Conservation (phyloP, 768 basidiomycete genomes). For the Termitomyces sp. region DNA sequence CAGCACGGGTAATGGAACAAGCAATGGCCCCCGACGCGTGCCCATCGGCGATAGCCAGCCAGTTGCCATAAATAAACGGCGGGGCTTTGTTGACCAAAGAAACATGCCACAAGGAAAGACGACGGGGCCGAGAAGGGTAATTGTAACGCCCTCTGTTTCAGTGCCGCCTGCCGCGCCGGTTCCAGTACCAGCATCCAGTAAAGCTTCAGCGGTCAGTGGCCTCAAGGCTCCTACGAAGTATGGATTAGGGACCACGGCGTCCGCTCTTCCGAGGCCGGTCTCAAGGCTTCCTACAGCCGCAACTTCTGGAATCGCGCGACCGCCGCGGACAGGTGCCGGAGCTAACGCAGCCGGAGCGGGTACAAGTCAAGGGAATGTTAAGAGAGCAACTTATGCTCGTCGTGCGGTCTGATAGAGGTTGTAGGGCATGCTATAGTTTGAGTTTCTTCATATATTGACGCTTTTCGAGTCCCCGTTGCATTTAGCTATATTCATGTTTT, state of each 20-base stretch:
- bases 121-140: conserved; percentile 14
- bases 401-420: conserved; percentile 8
- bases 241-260: conserved; percentile 4
- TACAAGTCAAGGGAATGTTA: neutral
- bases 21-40: conserved; percentile 34
- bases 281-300: conserved; percentile 13
- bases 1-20: conserved; percentile 7
- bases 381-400: conserved; percentile 4
- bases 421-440: neutral
- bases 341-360: neutral
- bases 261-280: conserved; percentile 16
- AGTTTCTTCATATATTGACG: neutral
- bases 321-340: conserved; percentile 4
- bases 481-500: conserved; percentile 6
- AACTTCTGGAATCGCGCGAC: conserved; percentile 8
- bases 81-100: conserved; percentile 1
- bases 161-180: neutral
- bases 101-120: neutral
- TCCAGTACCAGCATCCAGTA: conserved; percentile 1
- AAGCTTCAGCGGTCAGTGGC: conserved; percentile 8
- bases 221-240: conserved; percentile 13
- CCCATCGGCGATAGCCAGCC: conserved; percentile 16
- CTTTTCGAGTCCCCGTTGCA: conserved; percentile 1
- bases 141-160: conserved; percentile 7
- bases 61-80: neutral